These are phyloP conservation scores for Hypsizygus marmoreus DNA, from an alignment of 768 basidiomycete species.

Conservation along the genomic window DNA sequence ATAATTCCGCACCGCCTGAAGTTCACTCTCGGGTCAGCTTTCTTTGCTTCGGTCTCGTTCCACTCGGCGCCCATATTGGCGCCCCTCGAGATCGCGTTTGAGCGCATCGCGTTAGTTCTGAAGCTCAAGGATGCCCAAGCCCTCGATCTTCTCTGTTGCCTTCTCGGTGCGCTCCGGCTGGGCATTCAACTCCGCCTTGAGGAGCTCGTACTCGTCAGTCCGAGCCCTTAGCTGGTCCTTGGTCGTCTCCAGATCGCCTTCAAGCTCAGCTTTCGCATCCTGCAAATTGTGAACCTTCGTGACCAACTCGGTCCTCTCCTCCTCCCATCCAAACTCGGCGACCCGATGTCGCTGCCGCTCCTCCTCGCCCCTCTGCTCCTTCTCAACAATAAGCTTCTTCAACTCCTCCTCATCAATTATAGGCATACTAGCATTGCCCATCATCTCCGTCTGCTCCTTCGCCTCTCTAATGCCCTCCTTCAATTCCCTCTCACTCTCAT, in stretches of 20 bases:
- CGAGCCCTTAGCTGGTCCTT: conserved; percentile 40
- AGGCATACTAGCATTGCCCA: conserved; percentile 48
- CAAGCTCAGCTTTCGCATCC: conserved; percentile 43
- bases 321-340: conserved; percentile 47
- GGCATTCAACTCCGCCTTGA: conserved; percentile 67
- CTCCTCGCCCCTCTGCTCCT: conserved; percentile 40
- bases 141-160: conserved; percentile 46
- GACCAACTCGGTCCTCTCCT: conserved; percentile 49
- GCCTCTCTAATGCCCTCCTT: conserved; percentile 54
- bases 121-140: conserved; percentile 35
- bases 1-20: conserved; percentile 52
- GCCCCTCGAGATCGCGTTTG: conserved; percentile 39
- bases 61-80: conserved; percentile 54
- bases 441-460: conserved; percentile 61
- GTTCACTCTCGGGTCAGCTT: conserved; percentile 55
- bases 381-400: conserved; percentile 40
- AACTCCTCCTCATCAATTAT: conserved; percentile 46
- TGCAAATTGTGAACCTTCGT: conserved; percentile 42
- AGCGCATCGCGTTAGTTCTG: conserved; percentile 43
- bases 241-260: conserved; percentile 44
- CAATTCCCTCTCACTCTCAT: conserved; percentile 56
- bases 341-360: conserved; percentile 44
- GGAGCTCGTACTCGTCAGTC: conserved; percentile 45
- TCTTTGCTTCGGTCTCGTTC: conserved; percentile 57
- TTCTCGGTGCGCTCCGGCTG: conserved; percentile 72